A percentile compares a stretch with the other conserved stretches of the same genome.
Conservation (phyloP, 352 stramenopile species). For the Globisporangium spinosum region DNA sequence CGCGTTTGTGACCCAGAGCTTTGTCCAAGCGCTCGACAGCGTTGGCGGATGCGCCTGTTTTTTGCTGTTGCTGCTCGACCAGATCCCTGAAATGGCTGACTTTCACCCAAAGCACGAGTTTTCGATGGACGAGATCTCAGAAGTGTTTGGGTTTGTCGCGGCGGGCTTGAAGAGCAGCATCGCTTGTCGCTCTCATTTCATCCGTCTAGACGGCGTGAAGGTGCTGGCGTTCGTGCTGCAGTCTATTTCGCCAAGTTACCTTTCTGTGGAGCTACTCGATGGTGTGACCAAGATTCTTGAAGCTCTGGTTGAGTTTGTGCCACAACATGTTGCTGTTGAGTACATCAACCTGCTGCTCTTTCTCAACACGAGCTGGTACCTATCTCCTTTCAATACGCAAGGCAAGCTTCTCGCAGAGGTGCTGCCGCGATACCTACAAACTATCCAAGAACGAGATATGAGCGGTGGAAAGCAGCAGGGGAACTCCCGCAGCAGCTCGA, state of each 20-base stretch:
- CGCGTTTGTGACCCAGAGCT: slow-evolving; percentile 54
- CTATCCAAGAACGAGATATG: slow-evolving; percentile 36
- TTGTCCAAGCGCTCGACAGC: slow-evolving; percentile 60
- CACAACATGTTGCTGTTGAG: slow-evolving; percentile 31
- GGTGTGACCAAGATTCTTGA: slow-evolving; percentile 62
- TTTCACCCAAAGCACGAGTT: slow-evolving; percentile 75
- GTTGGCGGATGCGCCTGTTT: slow-evolving; percentile 72
- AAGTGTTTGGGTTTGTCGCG: slow-evolving; percentile 60
- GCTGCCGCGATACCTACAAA: slow-evolving; percentile 52
- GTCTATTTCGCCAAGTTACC: slow-evolving; percentile 66
- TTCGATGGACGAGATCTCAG: slow-evolving; percentile 58
- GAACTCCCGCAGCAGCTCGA: slow-evolving; percentile 8
- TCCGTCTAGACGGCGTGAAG: slow-evolving; percentile 61
- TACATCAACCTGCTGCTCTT: slow-evolving; percentile 70
- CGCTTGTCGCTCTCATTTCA: slow-evolving; percentile 68
- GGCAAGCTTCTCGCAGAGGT: slow-evolving; percentile 55
- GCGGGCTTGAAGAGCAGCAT: slow-evolving; percentile 52
- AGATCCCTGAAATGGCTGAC: slow-evolving; percentile 74
- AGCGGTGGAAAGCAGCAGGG: background rate
- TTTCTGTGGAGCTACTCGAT: slow-evolving; percentile 58
- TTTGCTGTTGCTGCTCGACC: slow-evolving; percentile 65
- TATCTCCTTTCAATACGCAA: slow-evolving; percentile 74
- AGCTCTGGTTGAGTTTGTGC: slow-evolving; percentile 39
- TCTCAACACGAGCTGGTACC: slow-evolving; percentile 78
- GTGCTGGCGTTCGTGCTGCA: slow-evolving; percentile 76